These are phyloP conservation scores for Gastrolobium villosum DNA, from an alignment of 306 rosid genomes.

Conservation along the genomic window DNA sequence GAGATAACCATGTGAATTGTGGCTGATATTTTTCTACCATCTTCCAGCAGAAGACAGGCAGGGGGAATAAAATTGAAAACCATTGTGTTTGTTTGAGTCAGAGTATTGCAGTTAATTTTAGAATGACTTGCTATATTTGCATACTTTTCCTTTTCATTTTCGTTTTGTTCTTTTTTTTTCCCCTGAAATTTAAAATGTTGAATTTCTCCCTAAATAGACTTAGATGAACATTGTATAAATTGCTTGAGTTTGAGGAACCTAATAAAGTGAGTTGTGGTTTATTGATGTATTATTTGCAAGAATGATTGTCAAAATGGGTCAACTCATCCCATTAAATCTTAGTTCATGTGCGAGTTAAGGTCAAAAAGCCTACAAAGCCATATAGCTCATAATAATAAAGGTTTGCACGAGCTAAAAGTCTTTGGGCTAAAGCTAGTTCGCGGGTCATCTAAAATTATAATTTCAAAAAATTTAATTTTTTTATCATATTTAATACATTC, in stretches of 20 bases:
- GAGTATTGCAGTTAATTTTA: slow-evolving; percentile 49
- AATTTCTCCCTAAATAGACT: slow-evolving; percentile 39
- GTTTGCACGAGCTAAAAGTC: too few relatives aligned
- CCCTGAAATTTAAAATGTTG: slow-evolving; percentile 39
- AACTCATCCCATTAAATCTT: too few relatives aligned
- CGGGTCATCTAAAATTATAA: too few relatives aligned
- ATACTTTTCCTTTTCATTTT: background rate
- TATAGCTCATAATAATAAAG: too few relatives aligned
- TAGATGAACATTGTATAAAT: slow-evolving; percentile 54
- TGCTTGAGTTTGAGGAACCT: slow-evolving; percentile 50
- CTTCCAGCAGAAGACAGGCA: slow-evolving; percentile 39
- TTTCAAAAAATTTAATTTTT: too few relatives aligned
- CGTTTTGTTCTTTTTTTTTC: background rate
- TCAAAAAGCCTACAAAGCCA: too few relatives aligned
- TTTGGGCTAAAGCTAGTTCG: too few relatives aligned
- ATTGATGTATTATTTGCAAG: slow-evolving; percentile 30
- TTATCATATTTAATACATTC: too few relatives aligned
- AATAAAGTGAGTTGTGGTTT: slow-evolving; percentile 38
- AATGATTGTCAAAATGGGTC: background rate
- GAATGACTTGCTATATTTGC: slow-evolving; percentile 43
- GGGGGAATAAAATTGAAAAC: slow-evolving; percentile 45
- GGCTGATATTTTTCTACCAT: slow-evolving; percentile 51
- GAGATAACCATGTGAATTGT: slow-evolving; percentile 44
- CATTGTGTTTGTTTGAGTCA: slow-evolving; percentile 47
- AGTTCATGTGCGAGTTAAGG: too few relatives aligned